Base-by-base conservation (phyloP, 345 rosid genomes). In the Trapa bicornis region DNA sequence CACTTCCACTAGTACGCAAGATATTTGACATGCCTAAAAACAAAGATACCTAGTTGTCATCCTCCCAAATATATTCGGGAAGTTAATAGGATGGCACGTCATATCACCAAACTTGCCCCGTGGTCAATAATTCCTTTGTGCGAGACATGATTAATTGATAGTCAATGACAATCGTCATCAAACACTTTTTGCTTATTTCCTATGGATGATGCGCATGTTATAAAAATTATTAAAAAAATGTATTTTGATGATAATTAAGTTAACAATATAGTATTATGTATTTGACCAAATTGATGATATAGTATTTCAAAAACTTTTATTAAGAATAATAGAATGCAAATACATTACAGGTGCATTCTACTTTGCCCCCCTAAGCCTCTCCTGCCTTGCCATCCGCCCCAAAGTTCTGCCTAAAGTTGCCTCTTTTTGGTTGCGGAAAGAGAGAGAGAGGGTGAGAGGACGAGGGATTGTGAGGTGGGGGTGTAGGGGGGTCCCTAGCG, bases 401-500 rank as follows among this genome's bases (percentile, higher is more conserved):
- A 10, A 54, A 29, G 6, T 54, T 6, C 60, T 54, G 60, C 35
- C 35, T n/a, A 50, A 45, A 45, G 16, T 13, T 50, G 54, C n/a
- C 4, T 14, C 54, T 16, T 50, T 15, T 50, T 50, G 6, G n/a
- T 50, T 16, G 54, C 54, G 29, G 29, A 50, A 17, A 50, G n/a
- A 50, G 2, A 14, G 17, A 48, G 54, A 50, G n/a, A 16, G 54
- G 5, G 12, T 7, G 54, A 5, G 54, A 50, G 60, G 4, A 3
- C 8, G 22, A 35, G 22, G 60, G 1, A 13, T 45, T 45, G 29
- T 22, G 48, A 45, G 48, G 48, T 45, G 60, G 60, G 35, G 48
- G 11, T 7, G 48, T 45, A 35, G 60, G 35, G 82, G 73, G 80
- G 72, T 70, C 75, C 77, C 75, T 29, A 74, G 7, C 29, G 60